Conservation (phyloP, 208 protist species). For the Phytomonas sp. region DNA sequence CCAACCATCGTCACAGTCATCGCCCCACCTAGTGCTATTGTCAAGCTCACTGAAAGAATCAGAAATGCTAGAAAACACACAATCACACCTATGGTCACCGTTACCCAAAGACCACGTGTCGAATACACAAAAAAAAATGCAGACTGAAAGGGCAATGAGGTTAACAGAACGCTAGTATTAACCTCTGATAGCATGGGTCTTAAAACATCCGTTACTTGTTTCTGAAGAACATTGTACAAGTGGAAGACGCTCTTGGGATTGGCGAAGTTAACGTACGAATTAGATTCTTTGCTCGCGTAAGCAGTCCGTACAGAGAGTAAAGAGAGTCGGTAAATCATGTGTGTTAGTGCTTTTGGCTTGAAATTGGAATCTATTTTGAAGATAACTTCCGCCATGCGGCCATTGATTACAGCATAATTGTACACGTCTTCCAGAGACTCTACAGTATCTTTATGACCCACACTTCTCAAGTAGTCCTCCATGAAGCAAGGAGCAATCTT, state of each 20-base stretch:
- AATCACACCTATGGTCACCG: conserved; percentile 31
- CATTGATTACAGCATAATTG: conserved; percentile 13
- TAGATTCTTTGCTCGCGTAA: not conserved
- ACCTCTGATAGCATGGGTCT: not conserved
- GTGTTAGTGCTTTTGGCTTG: not conserved
- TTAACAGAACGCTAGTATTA: conserved; percentile 1
- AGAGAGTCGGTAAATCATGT: not conserved
- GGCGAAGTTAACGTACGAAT: conserved; percentile 1
- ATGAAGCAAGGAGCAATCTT: conserved; percentile 11
- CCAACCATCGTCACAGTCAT: conserved; percentile 26
- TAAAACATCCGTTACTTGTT: not conserved
- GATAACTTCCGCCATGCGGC: conserved; percentile 21
- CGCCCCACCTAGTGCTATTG: conserved; percentile 17
- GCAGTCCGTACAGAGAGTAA: not conserved
- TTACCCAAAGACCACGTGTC: conserved; percentile 32
- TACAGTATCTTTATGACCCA: not conserved
- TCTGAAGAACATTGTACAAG: not conserved
- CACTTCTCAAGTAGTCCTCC: conserved; percentile 22
- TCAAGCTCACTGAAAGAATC: conserved; percentile 33
- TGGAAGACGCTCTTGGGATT: conserved; percentile 1
- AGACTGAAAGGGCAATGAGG: conserved; percentile 18
- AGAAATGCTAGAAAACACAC: conserved; percentile 28
- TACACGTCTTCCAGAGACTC: conserved; percentile 16
- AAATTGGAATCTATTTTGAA: conserved; percentile 11
- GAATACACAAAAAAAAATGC: conserved; percentile 22